A percentile compares a stretch with the other conserved stretches of the same genome.
Conservation (phyloP, 306 rosid genomes). For the Lathyrus oleraceus region DNA sequence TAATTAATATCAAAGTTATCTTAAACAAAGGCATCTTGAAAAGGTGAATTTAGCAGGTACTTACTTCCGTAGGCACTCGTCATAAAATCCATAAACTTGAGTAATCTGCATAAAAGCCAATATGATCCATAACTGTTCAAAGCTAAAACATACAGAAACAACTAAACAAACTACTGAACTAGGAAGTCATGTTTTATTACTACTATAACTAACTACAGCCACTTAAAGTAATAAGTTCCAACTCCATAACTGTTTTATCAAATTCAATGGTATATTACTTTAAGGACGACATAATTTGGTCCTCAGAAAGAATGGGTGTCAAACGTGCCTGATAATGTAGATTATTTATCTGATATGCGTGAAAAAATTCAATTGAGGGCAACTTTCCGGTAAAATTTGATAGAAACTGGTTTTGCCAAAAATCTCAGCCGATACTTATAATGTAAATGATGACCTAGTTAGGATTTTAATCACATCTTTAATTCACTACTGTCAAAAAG, state of each 20-base stretch:
- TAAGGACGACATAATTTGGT: conserved; percentile 4
- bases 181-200: not conserved
- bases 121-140: conserved; percentile 34
- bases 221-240: not conserved
- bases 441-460: not conserved
- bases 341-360: not conserved
- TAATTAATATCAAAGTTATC: not conserved
- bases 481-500: conserved; percentile 21
- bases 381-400: conserved; percentile 9
- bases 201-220: not conserved
- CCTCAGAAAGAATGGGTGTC: conserved; percentile 1
- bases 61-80: conserved; percentile 93
- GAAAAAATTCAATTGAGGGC: conserved; percentile 9
- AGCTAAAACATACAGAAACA: not conserved
- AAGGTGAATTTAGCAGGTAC: conserved; percentile 43
- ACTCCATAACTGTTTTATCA: not conserved
- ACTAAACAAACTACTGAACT: not conserved
- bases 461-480: not conserved
- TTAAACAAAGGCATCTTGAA: conserved; percentile 1
- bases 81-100: conserved; percentile 96
- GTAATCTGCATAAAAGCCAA: conserved; percentile 72
- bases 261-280: conserved; percentile 3
- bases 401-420: not conserved
- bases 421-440: conserved; percentile 2
- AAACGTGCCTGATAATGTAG: not conserved